Conservation (phyloP, 495 filamentous ascomycete genomes). For the Daldinia childiae region DNA sequence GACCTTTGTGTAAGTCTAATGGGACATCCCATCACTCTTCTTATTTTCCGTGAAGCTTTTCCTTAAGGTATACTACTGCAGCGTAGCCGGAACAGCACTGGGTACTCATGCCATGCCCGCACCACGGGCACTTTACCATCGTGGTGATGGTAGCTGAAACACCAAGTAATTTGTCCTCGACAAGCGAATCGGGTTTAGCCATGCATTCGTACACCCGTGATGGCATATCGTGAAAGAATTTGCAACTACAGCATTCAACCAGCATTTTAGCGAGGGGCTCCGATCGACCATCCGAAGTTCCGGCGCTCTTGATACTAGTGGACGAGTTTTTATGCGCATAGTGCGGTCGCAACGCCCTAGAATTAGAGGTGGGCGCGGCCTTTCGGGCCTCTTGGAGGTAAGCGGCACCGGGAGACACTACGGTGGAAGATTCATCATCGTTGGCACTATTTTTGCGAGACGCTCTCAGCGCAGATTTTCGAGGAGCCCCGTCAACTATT, state of each 20-base stretch:
- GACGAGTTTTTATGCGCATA: slow-evolving; percentile 42
- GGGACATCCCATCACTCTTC: neutral
- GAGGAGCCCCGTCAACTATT: slow-evolving; percentile 29
- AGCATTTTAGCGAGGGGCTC: slow-evolving; percentile 76
- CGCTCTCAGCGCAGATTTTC: slow-evolving; percentile 41
- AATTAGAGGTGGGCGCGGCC: slow-evolving; percentile 28
- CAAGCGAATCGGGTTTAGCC: slow-evolving; percentile 68
- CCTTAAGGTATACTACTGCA: slow-evolving; percentile 72
- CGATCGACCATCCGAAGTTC: slow-evolving; percentile 37
- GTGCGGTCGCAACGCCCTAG: slow-evolving; percentile 38
- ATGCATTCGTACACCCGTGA: slow-evolving; percentile 78
- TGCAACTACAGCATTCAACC: slow-evolving; percentile 83
- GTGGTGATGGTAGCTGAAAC: slow-evolving; percentile 64
- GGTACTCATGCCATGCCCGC: slow-evolving; percentile 76
- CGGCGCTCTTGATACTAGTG: slow-evolving; percentile 23
- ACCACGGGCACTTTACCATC: slow-evolving; percentile 79
- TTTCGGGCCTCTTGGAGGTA: slow-evolving; percentile 53
- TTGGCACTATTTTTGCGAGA: slow-evolving; percentile 39
- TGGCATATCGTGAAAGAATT: slow-evolving; percentile 83
- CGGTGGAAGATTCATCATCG: slow-evolving; percentile 23
- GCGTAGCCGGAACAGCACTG: slow-evolving; percentile 78
- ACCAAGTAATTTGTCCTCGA: slow-evolving; percentile 58
- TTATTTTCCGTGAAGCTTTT: slow-evolving; percentile 66
- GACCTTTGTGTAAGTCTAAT: neutral
- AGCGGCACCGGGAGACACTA: slow-evolving; percentile 42